Percentiles rank a stretch among this genome's conserved stretches.
Conservation (phyloP, 257 asterid genomes). For the Nicotiana tabacum region DNA sequence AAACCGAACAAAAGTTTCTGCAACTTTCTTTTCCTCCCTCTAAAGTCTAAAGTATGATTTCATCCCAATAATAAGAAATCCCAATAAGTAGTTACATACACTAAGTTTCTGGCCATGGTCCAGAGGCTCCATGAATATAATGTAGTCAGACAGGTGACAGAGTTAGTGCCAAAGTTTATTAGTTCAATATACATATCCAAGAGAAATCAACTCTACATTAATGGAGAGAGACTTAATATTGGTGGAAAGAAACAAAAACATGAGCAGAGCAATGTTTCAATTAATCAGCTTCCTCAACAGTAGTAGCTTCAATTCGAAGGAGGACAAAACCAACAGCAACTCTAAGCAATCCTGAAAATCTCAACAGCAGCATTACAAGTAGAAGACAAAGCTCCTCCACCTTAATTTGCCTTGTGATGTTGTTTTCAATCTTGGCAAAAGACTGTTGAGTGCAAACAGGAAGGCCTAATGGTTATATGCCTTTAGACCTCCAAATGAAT, state of each 20-base stretch:
- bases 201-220: conserved; percentile 29
- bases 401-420: conserved; percentile 17
- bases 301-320: conserved; percentile 58
- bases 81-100: not conserved
- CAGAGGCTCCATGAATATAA: not conserved
- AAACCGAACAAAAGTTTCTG: not conserved
- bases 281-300: conserved; percentile 60
- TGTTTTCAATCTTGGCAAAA: conserved; percentile 52
- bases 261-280: conserved; percentile 20
- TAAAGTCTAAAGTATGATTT: not conserved
- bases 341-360: conserved; percentile 71
- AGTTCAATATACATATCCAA: conserved; percentile 20
- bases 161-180: not conserved
- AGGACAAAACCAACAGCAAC: conserved; percentile 81
- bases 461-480: conserved; percentile 62
- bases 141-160: not conserved
- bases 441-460: conserved; percentile 52
- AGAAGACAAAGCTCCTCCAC: conserved; percentile 41
- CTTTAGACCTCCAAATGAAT: conserved; percentile 70
- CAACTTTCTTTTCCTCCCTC: not conserved
- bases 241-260: conserved; percentile 17
- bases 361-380: conserved; percentile 55
- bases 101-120: not conserved
- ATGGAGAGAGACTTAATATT: conserved; percentile 8
- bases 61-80: not conserved